Percentiles rank a stretch among this genome's conserved stretches.
These are phyloP conservation scores for Euphorbia schlechtendalii DNA, from an alignment of 441 rosid species.

Conservation along the genomic window DNA sequence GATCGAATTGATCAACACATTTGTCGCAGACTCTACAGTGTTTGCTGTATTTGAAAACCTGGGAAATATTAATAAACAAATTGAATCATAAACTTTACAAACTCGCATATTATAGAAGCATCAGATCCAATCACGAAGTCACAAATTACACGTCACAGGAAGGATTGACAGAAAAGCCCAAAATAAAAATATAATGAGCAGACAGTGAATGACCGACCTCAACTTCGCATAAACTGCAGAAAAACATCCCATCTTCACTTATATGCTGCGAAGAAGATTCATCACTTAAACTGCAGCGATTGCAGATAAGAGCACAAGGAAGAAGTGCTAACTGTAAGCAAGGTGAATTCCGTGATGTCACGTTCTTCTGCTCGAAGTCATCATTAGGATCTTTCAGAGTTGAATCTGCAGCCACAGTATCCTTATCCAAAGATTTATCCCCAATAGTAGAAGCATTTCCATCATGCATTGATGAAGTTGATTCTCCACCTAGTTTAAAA, in stretches of 20 bases:
- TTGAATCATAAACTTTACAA: neutral
- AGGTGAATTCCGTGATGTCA: slow-evolving; percentile 30
- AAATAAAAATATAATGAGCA: neutral
- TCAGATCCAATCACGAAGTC: neutral
- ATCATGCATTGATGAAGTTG: slow-evolving; percentile 44
- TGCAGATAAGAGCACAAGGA: slow-evolving; percentile 70
- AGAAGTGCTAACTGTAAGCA: slow-evolving; percentile 38
- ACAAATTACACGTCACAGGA: neutral
- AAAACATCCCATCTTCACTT: slow-evolving; percentile 98
- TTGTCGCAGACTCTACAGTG: slow-evolving; percentile 98
- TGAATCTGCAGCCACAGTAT: slow-evolving; percentile 45
- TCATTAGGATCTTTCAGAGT: slow-evolving; percentile 28
- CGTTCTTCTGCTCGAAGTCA: slow-evolving; percentile 33
- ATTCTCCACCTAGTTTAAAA: slow-evolving; percentile 57
- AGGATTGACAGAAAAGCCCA: neutral
- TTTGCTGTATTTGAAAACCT: slow-evolving; percentile 97
- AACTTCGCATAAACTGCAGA: slow-evolving; percentile 93
- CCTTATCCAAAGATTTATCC: slow-evolving; percentile 45
- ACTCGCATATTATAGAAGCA: neutral
- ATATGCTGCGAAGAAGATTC: slow-evolving; percentile 65
- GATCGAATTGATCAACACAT: slow-evolving; percentile 90
- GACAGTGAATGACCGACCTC: slow-evolving; percentile 50
- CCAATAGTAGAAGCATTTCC: slow-evolving; percentile 41
- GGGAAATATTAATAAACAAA: slow-evolving; percentile 19
- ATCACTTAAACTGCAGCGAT: slow-evolving; percentile 42